Conservation (phyloP, 202 grass and related monocot genomes). For the Panicum hallii region DNA sequence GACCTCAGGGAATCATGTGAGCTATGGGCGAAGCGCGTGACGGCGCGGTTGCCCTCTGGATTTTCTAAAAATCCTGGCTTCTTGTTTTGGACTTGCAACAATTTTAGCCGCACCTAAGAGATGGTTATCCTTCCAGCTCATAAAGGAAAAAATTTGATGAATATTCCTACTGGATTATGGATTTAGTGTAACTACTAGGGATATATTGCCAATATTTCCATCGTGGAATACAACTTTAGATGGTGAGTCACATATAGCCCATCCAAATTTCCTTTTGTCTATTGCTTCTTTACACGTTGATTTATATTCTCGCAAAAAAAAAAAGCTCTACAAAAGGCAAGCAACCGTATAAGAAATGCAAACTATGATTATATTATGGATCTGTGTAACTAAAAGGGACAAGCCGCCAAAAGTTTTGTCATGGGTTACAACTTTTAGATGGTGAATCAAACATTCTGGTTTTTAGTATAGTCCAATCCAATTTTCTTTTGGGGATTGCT, state of each 20-base stretch:
- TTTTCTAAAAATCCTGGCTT: not conserved
- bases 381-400: not conserved
- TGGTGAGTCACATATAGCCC: not conserved
- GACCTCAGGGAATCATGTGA: not conserved
- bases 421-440: not conserved
- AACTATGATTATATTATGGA: not conserved
- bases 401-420: not conserved
- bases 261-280: not conserved
- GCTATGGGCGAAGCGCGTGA: not conserved
- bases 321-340: not conserved
- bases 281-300: too few species aligned
- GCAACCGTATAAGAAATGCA: not conserved
- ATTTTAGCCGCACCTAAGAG: not conserved
- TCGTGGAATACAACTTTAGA: not conserved
- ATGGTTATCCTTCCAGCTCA: not conserved
- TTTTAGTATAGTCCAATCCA: not conserved
- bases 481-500: not conserved
- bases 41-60: not conserved
- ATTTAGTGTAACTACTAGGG: not conserved
- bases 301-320: not conserved
- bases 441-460: not conserved
- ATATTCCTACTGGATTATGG: not conserved
- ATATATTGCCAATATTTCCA: not conserved
- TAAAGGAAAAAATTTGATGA: not conserved
- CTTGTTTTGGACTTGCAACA: not conserved